A percentile compares a stretch with the other conserved stretches of the same genome.
phyloP scores from a whole-genome alignment of 495 filamentous ascomycete species.

The Penicillium pulvis region DNA sequence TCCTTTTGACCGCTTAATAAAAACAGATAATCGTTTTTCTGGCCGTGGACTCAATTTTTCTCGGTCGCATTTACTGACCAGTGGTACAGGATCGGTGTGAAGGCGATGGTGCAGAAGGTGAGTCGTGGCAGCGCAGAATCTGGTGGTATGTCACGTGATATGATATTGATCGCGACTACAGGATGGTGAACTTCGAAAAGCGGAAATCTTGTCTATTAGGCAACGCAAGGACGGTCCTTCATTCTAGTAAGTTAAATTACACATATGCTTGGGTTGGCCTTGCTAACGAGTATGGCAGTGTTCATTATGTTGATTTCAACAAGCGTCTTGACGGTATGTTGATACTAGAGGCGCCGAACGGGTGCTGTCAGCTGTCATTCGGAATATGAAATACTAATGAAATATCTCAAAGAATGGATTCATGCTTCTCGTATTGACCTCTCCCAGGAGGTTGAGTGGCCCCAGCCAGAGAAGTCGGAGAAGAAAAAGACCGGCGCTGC shows the following conservation, averaged over 20 bases:
- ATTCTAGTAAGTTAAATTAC: slow-evolving; percentile 63
- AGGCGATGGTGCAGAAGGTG: slow-evolving; percentile 72
- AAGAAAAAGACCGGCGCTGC: slow-evolving; percentile 60
- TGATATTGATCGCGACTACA: slow-evolving; percentile 34
- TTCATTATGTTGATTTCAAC: slow-evolving; percentile 99
- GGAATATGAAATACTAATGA: slow-evolving; percentile 20
- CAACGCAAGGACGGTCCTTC: slow-evolving; percentile 79
- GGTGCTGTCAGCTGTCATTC: not conserved
- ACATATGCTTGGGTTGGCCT: not conserved
- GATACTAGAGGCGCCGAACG: not conserved
- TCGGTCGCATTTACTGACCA: slow-evolving; percentile 51
- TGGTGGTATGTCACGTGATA: slow-evolving; percentile 43
- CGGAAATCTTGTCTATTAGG: slow-evolving; percentile 88
- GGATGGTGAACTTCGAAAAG: slow-evolving; percentile 85
- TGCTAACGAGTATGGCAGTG: slow-evolving; percentile 47
- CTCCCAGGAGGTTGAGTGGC: slow-evolving; percentile 74
- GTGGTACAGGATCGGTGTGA: slow-evolving; percentile 65
- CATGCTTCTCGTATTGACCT: slow-evolving; percentile 79
- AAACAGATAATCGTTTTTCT: not conserved
- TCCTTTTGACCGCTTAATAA: slow-evolving; percentile 6
- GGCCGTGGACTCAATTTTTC: slow-evolving; percentile 28
- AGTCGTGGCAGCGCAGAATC: slow-evolving; percentile 21
- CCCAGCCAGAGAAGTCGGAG: slow-evolving; percentile 67
- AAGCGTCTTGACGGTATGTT: slow-evolving; percentile 82
- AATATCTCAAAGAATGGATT: slow-evolving; percentile 73